Conservation (phyloP, 139 green algal species). For the Tetraselmis chui region DNA sequence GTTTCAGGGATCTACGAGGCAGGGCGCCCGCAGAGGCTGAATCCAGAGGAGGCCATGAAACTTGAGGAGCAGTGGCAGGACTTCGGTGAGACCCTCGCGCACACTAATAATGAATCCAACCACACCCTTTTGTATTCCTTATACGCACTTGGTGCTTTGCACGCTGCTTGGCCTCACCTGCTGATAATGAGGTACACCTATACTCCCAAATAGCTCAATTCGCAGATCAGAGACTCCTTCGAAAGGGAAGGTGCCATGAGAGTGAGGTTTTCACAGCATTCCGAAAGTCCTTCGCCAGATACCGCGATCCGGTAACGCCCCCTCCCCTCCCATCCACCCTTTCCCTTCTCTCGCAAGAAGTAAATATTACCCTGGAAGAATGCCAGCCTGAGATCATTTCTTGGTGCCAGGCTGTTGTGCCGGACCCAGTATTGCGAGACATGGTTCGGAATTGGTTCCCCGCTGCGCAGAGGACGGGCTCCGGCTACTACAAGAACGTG, state of each 20-base stretch:
- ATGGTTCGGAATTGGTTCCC: constrained; percentile 58
- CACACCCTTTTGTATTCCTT: too few relatives aligned
- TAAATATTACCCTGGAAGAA: too few relatives aligned
- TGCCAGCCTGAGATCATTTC: background rate
- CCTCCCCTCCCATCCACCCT: too few relatives aligned
- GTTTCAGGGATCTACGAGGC: constrained; percentile 60
- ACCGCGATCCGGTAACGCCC: constrained; percentile 11
- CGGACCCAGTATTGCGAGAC: constrained; percentile 36
- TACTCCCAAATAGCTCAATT: constrained; percentile 50
- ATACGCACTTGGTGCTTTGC: too few relatives aligned
- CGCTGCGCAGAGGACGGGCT: constrained; percentile 34
- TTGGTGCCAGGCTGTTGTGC: constrained; percentile 5
- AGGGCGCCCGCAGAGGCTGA: constrained; percentile 51
- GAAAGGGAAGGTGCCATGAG: constrained; percentile 60
- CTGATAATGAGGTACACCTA: too few relatives aligned
- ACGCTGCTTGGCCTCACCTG: too few relatives aligned
- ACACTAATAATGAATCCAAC: too few relatives aligned
- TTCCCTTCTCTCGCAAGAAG: too few relatives aligned
- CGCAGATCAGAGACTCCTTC: constrained; percentile 41
- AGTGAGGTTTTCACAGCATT: constrained; percentile 54
- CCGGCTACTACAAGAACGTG: constrained; percentile 47
- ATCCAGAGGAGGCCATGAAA: constrained; percentile 33
- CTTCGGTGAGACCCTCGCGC: constrained; percentile 44
- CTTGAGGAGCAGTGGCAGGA: constrained; percentile 65
- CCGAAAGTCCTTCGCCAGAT: constrained; percentile 22